Evolutionary conservation across 2,329 filamentous ascomycete species (phyloP), one percentile per base, ranked within the genome.

Genomic region (Podosphaera fusca): DNA sequence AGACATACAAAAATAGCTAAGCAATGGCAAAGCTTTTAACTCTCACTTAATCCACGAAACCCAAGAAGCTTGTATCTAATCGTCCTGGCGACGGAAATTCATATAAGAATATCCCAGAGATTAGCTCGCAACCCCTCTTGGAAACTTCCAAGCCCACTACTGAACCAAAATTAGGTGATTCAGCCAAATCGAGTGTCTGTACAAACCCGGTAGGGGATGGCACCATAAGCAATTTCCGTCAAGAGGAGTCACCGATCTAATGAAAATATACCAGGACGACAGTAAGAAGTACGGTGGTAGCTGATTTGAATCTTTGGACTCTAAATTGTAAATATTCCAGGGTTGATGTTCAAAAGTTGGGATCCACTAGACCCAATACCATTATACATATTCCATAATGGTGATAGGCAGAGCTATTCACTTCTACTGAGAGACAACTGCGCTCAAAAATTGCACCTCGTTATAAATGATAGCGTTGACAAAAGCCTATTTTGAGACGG

Each of bases 161-260:
- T 21, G 21, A 21, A 21, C 21, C 21, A 21, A 21, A 21, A 21
- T 21, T 21, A 21, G 21, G 21, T 21, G 21, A 21, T 21, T 21
- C 21, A 21, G 21, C 21, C 21, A 21, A 21, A 21, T 21, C 21
- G 1, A 21, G 21, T 21, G 1, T 21, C 21, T 21, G 1, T 21
- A 21, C 21, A 21, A 21, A 21, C 21, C 21, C 21, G 21, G 21
- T 21, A 21, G 21, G 21, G 21, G 21, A 21, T 21, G 21, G 21
- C 1, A 21, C 21, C 21, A 21, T 21, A 21, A 21, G 21, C 21
- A 21, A 21, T 21, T 21, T 21, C 21, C 21, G 21, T 21, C 21
- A 21, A 21, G 21, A 21, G 21, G 21, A 77, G 81, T 45, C 40
- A 45, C 40, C 21, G 40, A 45, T n/a, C 4, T 45, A n/a, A 45